These are phyloP conservation scores for Oligophagozyma castellii DNA, from an alignment of 1,139 yeast species.

Conservation along the genomic window DNA sequence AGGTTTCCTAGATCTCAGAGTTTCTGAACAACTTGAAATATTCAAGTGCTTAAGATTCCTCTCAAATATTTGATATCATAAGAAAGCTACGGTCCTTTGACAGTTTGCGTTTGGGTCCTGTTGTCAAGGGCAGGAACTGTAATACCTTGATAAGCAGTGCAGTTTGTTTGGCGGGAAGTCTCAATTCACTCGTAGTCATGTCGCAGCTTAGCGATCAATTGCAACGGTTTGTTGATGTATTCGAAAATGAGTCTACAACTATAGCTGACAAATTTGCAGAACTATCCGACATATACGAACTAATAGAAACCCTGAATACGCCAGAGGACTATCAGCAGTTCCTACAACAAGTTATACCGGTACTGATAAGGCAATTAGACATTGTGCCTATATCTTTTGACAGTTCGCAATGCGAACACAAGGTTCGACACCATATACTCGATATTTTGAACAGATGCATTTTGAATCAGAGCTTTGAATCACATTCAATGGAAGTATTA, in stretches of 20 bases:
- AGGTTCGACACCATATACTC: slow-evolving; percentile 58
- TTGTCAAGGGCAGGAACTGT: too few relatives aligned
- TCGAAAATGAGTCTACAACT: slow-evolving; percentile 14
- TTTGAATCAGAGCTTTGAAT: slow-evolving; percentile 71
- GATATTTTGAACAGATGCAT: slow-evolving; percentile 75
- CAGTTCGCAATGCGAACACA: slow-evolving; percentile 52
- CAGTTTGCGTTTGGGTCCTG: too few relatives aligned
- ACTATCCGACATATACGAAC: slow-evolving; percentile 72
- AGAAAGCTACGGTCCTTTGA: too few relatives aligned
- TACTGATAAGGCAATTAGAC: slow-evolving; percentile 45
- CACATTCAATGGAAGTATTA: slow-evolving; percentile 49
- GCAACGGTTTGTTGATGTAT: slow-evolving; percentile 25
- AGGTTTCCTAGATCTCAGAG: too few relatives aligned
- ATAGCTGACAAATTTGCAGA: slow-evolving; percentile 15
- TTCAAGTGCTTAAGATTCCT: too few relatives aligned
- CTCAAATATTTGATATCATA: too few relatives aligned
- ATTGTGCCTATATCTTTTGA: slow-evolving; percentile 62
- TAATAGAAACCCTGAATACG: slow-evolving; percentile 71
- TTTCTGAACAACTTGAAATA: too few relatives aligned
- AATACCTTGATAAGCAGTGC: slow-evolving; percentile 18
- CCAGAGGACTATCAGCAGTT: slow-evolving; percentile 61
- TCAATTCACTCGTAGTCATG: slow-evolving; percentile 10
- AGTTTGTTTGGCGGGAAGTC: slow-evolving; percentile 26
- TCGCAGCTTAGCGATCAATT: slow-evolving; percentile 24
- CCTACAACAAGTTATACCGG: slow-evolving; percentile 46